These are phyloP conservation scores for Colletotrichum truncatum DNA, from an alignment of 2,329 filamentous ascomycete genomes.

Conservation along the genomic window DNA sequence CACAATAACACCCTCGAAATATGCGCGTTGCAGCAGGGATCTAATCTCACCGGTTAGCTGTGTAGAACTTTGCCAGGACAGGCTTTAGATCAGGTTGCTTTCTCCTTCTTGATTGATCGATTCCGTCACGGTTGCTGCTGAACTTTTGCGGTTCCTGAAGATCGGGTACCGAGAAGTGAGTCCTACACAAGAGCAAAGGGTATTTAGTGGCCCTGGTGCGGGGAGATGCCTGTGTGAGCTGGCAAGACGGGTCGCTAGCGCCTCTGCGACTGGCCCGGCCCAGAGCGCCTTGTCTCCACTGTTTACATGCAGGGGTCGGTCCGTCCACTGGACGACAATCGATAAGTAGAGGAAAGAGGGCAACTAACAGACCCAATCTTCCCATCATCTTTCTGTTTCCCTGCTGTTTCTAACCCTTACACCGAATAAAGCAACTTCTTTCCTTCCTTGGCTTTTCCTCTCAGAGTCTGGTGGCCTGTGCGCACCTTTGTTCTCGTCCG, in stretches of 20 bases:
- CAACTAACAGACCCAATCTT: neutral
- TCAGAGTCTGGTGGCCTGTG: neutral
- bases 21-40: constrained; percentile 24
- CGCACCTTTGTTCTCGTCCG: too few species aligned
- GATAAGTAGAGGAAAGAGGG: constrained; percentile 11
- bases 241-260: constrained; percentile 12
- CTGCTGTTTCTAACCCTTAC: neutral
- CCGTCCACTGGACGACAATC: constrained; percentile 30
- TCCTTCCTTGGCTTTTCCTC: constrained; percentile 5
- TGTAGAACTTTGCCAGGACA: neutral
- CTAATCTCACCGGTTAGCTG: constrained; percentile 15
- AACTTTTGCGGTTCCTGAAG: constrained; percentile 21
- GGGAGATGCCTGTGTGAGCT: constrained; percentile 30
- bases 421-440: constrained; percentile 2
- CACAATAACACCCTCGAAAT: constrained; percentile 25
- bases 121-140: constrained; percentile 4
- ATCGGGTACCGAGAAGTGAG: constrained; percentile 19
- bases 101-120: constrained; percentile 2
- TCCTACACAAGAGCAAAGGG: constrained; percentile 7
- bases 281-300: constrained; percentile 23
- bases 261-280: constrained; percentile 19
- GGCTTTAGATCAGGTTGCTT: neutral
- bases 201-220: constrained; percentile 17
- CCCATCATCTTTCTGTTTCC: neutral
- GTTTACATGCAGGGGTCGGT: constrained; percentile 29